Evolutionary conservation across 1,284 basidiomycete genomes (phyloP).

Genomic region (Boletus hoseneyae): DNA sequence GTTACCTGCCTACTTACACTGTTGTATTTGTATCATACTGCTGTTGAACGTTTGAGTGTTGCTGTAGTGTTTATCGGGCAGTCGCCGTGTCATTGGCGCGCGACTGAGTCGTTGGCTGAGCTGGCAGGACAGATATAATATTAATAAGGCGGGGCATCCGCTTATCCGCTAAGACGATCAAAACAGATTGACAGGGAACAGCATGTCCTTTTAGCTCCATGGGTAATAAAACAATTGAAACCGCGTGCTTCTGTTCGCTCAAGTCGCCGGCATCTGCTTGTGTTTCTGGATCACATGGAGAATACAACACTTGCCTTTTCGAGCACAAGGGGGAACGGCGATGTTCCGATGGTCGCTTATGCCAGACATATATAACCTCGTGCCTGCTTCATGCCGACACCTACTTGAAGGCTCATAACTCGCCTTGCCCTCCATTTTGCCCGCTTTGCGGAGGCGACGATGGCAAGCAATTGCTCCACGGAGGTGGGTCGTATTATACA

Average conservation of each 20-base stretch:
- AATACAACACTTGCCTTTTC: constrained; percentile 32
- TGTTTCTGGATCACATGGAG: constrained; percentile 24
- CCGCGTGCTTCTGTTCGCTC: constrained; percentile 2
- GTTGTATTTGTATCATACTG: constrained; percentile 7
- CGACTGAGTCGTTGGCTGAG: constrained; percentile 17
- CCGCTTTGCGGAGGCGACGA: constrained; percentile 10
- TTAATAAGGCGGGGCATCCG: not conserved
- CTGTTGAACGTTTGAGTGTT: not conserved
- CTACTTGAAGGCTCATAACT: constrained; percentile 5
- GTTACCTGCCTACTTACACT: not conserved
- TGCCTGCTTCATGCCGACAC: constrained; percentile 1
- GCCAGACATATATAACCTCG: constrained; percentile 16
- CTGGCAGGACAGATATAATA: not conserved
- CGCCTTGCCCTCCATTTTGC: not conserved
- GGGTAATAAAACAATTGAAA: constrained; percentile 14
- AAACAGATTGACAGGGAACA: not conserved
- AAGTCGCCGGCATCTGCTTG: constrained; percentile 17
- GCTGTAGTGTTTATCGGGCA: not conserved
- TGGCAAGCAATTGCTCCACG: constrained; percentile 24
- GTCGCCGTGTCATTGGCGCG: not conserved
- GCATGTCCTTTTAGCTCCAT: constrained; percentile 9
- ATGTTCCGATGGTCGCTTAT: constrained; percentile 9
- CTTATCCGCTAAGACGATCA: constrained; percentile 1
- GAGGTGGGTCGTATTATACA: constrained; percentile 24
- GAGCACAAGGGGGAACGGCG: constrained; percentile 23